A percentile compares a stretch with the other conserved stretches of the same genome.
Conservation (phyloP, 2,329 filamentous ascomycete species). For the Esteya vermicola region DNA sequence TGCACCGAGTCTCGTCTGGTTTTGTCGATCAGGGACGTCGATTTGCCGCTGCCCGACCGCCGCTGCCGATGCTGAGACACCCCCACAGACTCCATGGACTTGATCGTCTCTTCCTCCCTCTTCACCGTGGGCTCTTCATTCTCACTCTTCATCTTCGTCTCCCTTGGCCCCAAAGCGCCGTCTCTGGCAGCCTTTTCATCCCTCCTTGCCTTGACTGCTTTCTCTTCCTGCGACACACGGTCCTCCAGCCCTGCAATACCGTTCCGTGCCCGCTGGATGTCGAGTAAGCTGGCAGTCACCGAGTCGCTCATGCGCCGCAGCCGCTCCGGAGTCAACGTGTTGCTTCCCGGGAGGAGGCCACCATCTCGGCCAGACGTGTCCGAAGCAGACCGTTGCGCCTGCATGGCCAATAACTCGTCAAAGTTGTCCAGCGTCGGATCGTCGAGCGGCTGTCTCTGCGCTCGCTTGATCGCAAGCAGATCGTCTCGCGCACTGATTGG, state of each 20-base stretch:
- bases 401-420: slow-evolving; percentile 31
- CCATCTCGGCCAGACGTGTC: slow-evolving; percentile 13
- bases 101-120: background rate
- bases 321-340: background rate
- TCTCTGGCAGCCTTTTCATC: slow-evolving; percentile 1
- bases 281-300: slow-evolving; percentile 33
- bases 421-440: slow-evolving; percentile 47
- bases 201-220: slow-evolving; percentile 12
- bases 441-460: slow-evolving; percentile 32
- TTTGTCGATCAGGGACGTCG: too few species aligned
- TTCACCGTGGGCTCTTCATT: background rate
- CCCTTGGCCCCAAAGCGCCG: background rate
- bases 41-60: too few species aligned
- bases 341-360: too few species aligned
- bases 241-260: slow-evolving; percentile 45
- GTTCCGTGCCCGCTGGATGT: slow-evolving; percentile 39
- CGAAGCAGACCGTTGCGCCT: slow-evolving; percentile 9
- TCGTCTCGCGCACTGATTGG: slow-evolving; percentile 42
- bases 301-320: slow-evolving; percentile 32
- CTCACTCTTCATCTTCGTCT: background rate
- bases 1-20: too few species aligned
- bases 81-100: background rate
- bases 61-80: background rate
- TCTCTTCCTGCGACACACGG: slow-evolving; percentile 27
- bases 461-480: slow-evolving; percentile 34